Evolutionary conservation across 768 basidiomycete species (phyloP).

Genomic region (Cystofilobasidium macerans): DNA sequence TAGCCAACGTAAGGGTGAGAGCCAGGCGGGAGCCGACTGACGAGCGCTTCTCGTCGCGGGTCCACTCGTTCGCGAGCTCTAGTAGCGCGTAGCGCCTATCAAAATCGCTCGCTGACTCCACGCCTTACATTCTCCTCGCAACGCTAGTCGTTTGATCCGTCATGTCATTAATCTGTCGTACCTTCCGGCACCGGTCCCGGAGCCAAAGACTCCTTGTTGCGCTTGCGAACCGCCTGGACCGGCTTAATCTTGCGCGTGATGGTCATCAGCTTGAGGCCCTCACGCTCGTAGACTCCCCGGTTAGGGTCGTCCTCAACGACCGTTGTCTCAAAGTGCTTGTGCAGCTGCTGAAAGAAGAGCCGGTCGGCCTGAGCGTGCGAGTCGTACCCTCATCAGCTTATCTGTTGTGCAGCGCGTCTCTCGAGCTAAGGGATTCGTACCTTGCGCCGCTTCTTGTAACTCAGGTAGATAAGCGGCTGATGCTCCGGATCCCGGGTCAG

Average conservation of each 20-base stretch:
- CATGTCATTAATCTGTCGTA: background rate
- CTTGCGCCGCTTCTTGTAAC: slow-evolving; percentile 88
- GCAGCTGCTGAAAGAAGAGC: slow-evolving; percentile 68
- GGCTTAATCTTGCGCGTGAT: slow-evolving; percentile 12
- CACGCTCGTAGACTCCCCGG: slow-evolving; percentile 12
- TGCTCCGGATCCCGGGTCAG: slow-evolving; percentile 41
- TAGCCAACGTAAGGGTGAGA: too few relatives aligned
- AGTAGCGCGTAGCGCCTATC: too few relatives aligned
- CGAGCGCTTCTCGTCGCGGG: too few relatives aligned
- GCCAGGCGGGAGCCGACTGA: too few relatives aligned
- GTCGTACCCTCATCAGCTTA: background rate
- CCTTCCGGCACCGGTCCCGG: background rate
- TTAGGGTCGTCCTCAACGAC: slow-evolving; percentile 43
- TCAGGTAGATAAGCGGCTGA: slow-evolving; percentile 65
- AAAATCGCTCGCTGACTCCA: too few relatives aligned
- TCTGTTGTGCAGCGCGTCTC: background rate
- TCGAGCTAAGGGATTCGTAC: slow-evolving; percentile 38
- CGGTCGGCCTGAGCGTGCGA: slow-evolving; percentile 64
- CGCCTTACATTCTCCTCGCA: too few relatives aligned
- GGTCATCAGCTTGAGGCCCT: slow-evolving; percentile 10
- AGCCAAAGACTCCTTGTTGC: background rate
- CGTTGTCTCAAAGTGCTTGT: slow-evolving; percentile 63
- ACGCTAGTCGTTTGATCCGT: too few relatives aligned
- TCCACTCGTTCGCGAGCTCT: too few relatives aligned
- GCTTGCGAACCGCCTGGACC: background rate